Conservation (phyloP, 495 filamentous ascomycete genomes). For the Penicillium angulare region DNA sequence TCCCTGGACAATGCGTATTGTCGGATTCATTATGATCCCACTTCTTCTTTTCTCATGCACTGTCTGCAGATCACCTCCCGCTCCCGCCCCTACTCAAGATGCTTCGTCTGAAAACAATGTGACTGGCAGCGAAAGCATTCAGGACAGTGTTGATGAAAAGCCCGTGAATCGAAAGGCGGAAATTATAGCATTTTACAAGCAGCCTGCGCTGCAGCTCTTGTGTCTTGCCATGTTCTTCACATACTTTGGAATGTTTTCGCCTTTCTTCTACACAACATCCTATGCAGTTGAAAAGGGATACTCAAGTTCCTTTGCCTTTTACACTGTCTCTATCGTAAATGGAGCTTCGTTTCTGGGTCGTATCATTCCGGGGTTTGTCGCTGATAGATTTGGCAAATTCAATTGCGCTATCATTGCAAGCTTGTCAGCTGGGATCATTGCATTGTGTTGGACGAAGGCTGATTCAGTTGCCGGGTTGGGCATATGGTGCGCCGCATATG, state of each 20-base stretch:
- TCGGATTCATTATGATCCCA: constrained; percentile 49
- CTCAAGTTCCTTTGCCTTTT: constrained; percentile 35
- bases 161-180: constrained; percentile 11
- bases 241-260: constrained; percentile 49
- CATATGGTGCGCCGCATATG: constrained; percentile 36
- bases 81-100: background rate
- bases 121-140: background rate
- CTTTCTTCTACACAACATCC: constrained; percentile 43
- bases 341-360: constrained; percentile 44
- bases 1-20: constrained; percentile 49
- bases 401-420: constrained; percentile 65
- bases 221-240: constrained; percentile 43
- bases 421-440: constrained; percentile 51
- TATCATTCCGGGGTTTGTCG: constrained; percentile 53
- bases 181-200: constrained; percentile 18
- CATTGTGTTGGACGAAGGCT: constrained; percentile 38
- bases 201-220: constrained; percentile 41
- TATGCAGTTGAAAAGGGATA: constrained; percentile 36
- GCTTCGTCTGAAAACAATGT: background rate
- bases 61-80: constrained; percentile 9
- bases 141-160: background rate
- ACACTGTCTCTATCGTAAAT: constrained; percentile 49
- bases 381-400: constrained; percentile 68
- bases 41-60: constrained; percentile 55
- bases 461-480: constrained; percentile 33